Conservation (phyloP, 177 flowering plant species). For the Telopea speciosissima region DNA sequence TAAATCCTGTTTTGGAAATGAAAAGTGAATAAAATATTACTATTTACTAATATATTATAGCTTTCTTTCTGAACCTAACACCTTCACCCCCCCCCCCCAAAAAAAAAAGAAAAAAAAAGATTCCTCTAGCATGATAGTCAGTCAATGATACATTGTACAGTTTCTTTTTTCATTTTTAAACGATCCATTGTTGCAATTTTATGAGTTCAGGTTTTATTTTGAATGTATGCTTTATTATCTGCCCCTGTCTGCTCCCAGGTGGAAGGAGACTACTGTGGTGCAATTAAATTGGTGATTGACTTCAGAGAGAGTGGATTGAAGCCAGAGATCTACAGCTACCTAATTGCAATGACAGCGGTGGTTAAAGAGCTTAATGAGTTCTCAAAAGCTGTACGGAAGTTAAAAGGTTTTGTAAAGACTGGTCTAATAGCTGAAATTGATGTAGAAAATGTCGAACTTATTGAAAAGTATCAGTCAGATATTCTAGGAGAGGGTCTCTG, state of each 20-base stretch:
- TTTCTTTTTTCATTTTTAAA: not conserved
- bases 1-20: not conserved
- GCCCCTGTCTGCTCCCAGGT: slow-evolving; percentile 32
- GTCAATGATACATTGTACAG: not conserved
- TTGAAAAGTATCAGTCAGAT: slow-evolving; percentile 69
- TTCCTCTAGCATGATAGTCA: too few relatives aligned
- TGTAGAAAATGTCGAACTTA: slow-evolving; percentile 34
- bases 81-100: too few relatives aligned
- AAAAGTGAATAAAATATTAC: too few relatives aligned
- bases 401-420: slow-evolving; percentile 49
- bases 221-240: not conserved
- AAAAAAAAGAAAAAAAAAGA: too few relatives aligned
- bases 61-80: too few relatives aligned
- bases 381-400: slow-evolving; percentile 64
- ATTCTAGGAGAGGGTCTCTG: slow-evolving; percentile 54
- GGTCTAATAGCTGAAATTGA: slow-evolving; percentile 63
- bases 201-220: not conserved
- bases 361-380: slow-evolving; percentile 89
- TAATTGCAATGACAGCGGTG: slow-evolving; percentile 90
- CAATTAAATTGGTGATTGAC: slow-evolving; percentile 59
- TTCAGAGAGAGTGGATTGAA: slow-evolving; percentile 63
- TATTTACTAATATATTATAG: too few relatives aligned
- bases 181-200: not conserved
- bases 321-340: slow-evolving; percentile 84
- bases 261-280: slow-evolving; percentile 63